These are phyloP conservation scores for Phlebiopsis gigantea DNA, from an alignment of 768 basidiomycete genomes.

Conservation along the genomic window DNA sequence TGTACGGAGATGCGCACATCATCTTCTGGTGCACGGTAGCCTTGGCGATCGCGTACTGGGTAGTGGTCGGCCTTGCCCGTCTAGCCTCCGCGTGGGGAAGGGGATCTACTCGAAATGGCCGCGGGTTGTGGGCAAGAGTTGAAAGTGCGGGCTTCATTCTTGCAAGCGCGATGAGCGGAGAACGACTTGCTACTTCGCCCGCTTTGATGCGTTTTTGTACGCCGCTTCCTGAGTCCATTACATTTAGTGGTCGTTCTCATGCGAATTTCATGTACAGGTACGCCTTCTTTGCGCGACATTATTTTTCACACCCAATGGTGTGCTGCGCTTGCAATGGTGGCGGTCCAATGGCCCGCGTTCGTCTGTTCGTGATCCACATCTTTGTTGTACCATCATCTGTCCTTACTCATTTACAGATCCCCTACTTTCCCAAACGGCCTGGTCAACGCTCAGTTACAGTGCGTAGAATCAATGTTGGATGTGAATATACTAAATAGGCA, in stretches of 20 bases:
- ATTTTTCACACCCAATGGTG: slow-evolving; percentile 94
- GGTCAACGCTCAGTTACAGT: slow-evolving; percentile 82
- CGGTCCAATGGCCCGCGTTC: slow-evolving; percentile 92
- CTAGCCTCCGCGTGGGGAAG: slow-evolving; percentile 83
- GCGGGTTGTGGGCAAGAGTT: slow-evolving; percentile 62
- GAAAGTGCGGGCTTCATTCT: slow-evolving; percentile 86
- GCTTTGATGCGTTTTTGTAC: slow-evolving; percentile 86
- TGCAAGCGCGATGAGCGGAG: slow-evolving; percentile 91
- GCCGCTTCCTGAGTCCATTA: slow-evolving; percentile 24
- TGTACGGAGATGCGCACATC: slow-evolving; percentile 61
- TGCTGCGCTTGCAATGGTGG: slow-evolving; percentile 83
- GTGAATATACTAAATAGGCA: slow-evolving; percentile 1
- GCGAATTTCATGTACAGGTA: slow-evolving; percentile 45
- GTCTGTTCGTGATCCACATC: slow-evolving; percentile 54
- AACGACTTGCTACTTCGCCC: slow-evolving; percentile 77
- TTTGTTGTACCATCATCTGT: background rate
- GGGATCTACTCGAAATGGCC: slow-evolving; percentile 52
- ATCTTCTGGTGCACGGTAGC: slow-evolving; percentile 73
- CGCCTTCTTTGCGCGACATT: slow-evolving; percentile 88
- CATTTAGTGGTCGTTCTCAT: background rate
- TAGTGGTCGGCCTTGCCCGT: slow-evolving; percentile 74
- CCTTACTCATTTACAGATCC: slow-evolving; percentile 54
- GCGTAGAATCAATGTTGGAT: slow-evolving; percentile 20
- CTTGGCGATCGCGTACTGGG: slow-evolving; percentile 76
- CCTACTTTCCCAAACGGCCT: slow-evolving; percentile 80